Base-by-base conservation (phyloP, 805 yeast species). In the Saccharomycopsis capsularis region DNA sequence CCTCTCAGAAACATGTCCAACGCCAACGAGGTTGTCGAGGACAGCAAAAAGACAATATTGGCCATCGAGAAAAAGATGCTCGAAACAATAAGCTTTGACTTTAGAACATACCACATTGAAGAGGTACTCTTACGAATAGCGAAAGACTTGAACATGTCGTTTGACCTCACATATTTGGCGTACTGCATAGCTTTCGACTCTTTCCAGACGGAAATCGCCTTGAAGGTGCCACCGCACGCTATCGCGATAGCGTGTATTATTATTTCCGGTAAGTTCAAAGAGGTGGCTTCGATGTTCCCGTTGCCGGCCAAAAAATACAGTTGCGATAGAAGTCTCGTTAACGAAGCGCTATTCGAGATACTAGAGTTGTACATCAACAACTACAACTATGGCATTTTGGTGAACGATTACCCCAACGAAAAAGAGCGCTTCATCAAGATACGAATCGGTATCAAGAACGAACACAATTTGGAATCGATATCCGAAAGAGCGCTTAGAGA, bases 141-240 rank as follows among this genome's bases (percentile, higher is more conserved):
- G 40, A 85, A 77, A 59, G 71, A 67, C 47, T 66, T 73, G 43
- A 61, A 64, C 1, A 53, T 80, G 13, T 68, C 71, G 21, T 70
- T 74, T 55, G 71, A 74, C 15, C 60, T 73, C 9, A 73, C 81
- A 3, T 68, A 73, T 55, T 62, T 78, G 35, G 79, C 85, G 2
- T 89, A 95, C 95, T 63, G 78, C n/a, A 71, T 88, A 2, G 70
- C 81, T n/a, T 78, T 78, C 56, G 97, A 89, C 61, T 68, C 80
- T 9, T 78, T 81, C 60, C 75, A 80, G 48, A 79, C 95, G 2
- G 86, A 85, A 34, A 69, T 83, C 16, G 72, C 79, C 7, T 64
- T 89, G 32, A 81, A 78, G 57, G 73, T 78, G 6, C 93, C 96
- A 1, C 81, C 86, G 3, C 91, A 87, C 61, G 73, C 82, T 24